Evolutionary conservation across 2,329 filamentous ascomycete species (phyloP).

Genomic region (Dendryphion nanum): DNA sequence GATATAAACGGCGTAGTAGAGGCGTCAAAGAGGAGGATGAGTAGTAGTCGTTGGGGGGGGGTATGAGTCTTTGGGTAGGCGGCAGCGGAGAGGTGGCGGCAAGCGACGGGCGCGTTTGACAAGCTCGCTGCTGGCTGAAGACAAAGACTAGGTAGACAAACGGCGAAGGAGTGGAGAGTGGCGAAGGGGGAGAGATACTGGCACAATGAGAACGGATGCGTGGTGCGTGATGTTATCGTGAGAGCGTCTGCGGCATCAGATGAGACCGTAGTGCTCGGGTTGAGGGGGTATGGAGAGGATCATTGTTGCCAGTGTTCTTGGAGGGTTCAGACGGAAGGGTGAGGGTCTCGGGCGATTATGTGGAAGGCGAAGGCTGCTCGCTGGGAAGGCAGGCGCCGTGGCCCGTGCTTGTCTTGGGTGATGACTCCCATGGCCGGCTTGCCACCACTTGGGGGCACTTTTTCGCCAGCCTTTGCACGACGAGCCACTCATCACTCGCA

Average conservation of each 20-base stretch:
- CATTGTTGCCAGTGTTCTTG: conserved; percentile 23
- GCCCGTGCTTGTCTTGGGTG: background rate
- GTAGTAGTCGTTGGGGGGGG: conserved; percentile 18
- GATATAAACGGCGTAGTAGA: conserved; percentile 12
- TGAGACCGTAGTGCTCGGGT: conserved; percentile 31
- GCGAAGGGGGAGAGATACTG: conserved; percentile 9
- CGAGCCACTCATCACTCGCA: too few relatives aligned
- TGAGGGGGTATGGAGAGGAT: conserved; percentile 30
- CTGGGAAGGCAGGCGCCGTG: background rate
- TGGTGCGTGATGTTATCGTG: conserved; percentile 9
- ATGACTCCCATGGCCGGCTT: background rate
- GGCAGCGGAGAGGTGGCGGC: conserved; percentile 17
- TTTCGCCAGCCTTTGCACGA: background rate
- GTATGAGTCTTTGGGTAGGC: conserved; percentile 21
- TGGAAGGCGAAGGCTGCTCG: background rate
- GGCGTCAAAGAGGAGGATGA: conserved; percentile 7
- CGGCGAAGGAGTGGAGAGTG: conserved; percentile 6
- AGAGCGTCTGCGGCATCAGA: conserved; percentile 18
- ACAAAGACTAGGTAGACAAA: conserved; percentile 11
- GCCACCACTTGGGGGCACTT: background rate
- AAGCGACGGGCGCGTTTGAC: conserved; percentile 14
- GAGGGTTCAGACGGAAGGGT: conserved; percentile 7
- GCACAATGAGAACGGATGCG: conserved; percentile 16
- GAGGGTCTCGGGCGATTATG: conserved; percentile 4
- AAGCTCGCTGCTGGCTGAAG: conserved; percentile 16